Evolutionary conservation across 2,329 filamentous ascomycete genomes (phyloP).

Genomic region (Hymenoscyphus scutula): DNA sequence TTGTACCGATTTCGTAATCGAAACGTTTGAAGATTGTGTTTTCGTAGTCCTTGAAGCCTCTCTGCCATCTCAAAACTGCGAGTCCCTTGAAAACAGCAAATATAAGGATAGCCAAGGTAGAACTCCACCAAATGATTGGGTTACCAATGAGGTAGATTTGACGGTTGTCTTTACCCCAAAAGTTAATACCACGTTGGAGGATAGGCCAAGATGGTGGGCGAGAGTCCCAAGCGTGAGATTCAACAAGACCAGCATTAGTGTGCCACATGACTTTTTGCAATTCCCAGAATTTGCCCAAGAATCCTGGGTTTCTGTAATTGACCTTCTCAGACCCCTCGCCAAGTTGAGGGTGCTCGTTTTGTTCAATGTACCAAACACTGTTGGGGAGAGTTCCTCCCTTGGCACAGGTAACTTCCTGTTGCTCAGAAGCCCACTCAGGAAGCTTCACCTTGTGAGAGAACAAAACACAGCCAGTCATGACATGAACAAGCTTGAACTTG

Average conservation of each 20-base stretch:
- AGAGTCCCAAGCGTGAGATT: slow-evolving; percentile 98
- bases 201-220: slow-evolving; percentile 91
- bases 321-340: slow-evolving; percentile 80
- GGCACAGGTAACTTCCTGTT: slow-evolving; percentile 98
- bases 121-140: slow-evolving; percentile 90
- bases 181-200: slow-evolving; percentile 93
- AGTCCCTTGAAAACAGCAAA: slow-evolving; percentile 86
- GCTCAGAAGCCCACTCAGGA: slow-evolving; percentile 95
- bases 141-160: slow-evolving; percentile 98
- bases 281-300: slow-evolving; percentile 97
- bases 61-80: slow-evolving; percentile 89
- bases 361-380: slow-evolving; percentile 95
- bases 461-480: slow-evolving; percentile 94
- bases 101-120: slow-evolving; percentile 70
- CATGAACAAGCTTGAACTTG: slow-evolving; percentile 91
- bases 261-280: slow-evolving; percentile 98
- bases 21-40: slow-evolving; percentile 88
- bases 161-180: slow-evolving; percentile 92
- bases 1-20: slow-evolving; percentile 92
- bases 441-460: slow-evolving; percentile 99
- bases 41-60: slow-evolving; percentile 82
- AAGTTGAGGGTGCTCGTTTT: slow-evolving; percentile 79
- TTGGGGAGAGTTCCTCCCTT: slow-evolving; percentile 89
- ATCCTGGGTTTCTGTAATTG: slow-evolving; percentile 92
- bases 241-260: slow-evolving; percentile 92